Evolutionary conservation across 208 protist species (phyloP), one percentile per base, ranked within the genome.

Genomic region (Blastocrithidia nonstop): DNA sequence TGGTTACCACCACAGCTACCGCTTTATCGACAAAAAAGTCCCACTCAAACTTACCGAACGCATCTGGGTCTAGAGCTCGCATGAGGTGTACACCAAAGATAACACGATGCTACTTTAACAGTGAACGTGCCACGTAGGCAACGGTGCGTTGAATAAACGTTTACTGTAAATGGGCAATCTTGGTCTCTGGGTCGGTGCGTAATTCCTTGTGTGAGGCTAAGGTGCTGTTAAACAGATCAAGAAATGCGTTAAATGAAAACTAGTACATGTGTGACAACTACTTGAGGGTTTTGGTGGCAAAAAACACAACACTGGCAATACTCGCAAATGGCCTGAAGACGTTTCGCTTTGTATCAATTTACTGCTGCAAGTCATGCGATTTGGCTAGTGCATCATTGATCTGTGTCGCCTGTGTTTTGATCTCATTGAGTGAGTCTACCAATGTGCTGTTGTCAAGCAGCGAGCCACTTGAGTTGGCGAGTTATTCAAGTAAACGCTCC

Each of bases 241-340:
- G 71, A 61, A 97, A 98, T 8, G 82, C 59, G 25, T 73, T 47
- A 11, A 97, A 84, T 27, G 86, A 92, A 65, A 98, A 98, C 56
- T 94, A 86, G 57, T 99, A 99, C 95, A 98, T 98, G 55, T 94
- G 75, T 41, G 95, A 98, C 1, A 98, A 54, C 27, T 70, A 57
- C 38, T 64, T 57, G 29, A 98, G 69, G 26, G 67, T 78, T 45
- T 82, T 73, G 7, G 96, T 88, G 16, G 96, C 47, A 58, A 98
- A 98, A 50, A 89, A 99, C 22, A 97, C 54, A 17, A 55, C 51
- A 38, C 84, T 87, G 2, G 88, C 94, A 5, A 66, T 78, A 16
- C 71, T 57, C 16, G 96, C 92, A 37, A 98, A 92, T 3, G 88
- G 81, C 26, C 81, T 61, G 67, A 98, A 99, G 22, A 92, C 90